These are phyloP conservation scores for Fonsecaea multimorphosa DNA, from an alignment of 2,329 filamentous ascomycete genomes.

Conservation along the genomic window DNA sequence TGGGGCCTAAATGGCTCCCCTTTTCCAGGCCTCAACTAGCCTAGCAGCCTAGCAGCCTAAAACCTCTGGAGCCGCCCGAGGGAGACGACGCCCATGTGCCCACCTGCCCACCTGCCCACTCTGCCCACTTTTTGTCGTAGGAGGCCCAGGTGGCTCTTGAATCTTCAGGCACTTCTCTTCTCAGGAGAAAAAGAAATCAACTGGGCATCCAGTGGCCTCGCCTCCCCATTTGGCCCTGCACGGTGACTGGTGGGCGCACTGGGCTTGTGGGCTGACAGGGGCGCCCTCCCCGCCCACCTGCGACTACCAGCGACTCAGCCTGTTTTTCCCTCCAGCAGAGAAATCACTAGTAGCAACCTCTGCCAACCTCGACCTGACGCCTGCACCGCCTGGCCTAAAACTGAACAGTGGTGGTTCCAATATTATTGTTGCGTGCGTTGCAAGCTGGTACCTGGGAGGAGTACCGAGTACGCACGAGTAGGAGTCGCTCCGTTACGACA, in stretches of 20 bases:
- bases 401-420: no score
- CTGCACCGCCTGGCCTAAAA: no score
- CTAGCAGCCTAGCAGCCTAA: no score
- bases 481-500: no score
- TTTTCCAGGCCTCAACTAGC: not conserved
- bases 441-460: no score
- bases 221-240: no score
- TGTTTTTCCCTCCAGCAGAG: not conserved
- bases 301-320: not conserved
- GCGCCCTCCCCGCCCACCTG: not conserved
- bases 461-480: no score
- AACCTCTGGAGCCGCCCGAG: no score
- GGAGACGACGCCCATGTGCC: not conserved
- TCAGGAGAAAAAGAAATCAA: conserved; percentile 2
- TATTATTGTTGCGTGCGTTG: no score
- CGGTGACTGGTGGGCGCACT: no score
- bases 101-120: not conserved
- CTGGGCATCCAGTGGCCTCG: not conserved
- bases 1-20: not conserved
- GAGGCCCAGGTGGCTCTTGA: not conserved
- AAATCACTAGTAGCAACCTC: not conserved
- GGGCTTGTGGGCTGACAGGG: not conserved
- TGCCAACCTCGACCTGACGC: no score
- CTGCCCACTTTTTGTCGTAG: not conserved
- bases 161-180: no score